A percentile compares a stretch with the other conserved stretches of the same genome.
These are phyloP conservation scores for Phialocephala subalpina DNA, from an alignment of 2,329 filamentous ascomycete species.

Conservation along the genomic window DNA sequence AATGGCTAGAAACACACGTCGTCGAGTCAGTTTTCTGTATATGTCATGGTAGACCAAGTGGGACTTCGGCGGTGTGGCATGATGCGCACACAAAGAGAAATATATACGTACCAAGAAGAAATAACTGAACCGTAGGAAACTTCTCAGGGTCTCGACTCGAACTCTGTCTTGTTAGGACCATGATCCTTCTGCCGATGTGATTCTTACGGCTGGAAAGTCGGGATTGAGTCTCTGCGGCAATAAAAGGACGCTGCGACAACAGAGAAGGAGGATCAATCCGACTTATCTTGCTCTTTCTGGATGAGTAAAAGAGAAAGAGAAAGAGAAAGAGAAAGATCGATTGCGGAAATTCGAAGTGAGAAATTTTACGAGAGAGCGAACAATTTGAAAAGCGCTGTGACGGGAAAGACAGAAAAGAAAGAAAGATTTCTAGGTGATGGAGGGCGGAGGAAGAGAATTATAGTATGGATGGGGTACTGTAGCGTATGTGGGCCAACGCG, in stretches of 20 bases:
- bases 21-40: slow-evolving; percentile 1
- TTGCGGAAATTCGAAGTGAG: background rate
- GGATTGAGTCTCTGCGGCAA: slow-evolving; percentile 25
- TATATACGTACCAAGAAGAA: slow-evolving; percentile 75
- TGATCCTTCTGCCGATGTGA: slow-evolving; percentile 32
- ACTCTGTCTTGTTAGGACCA: slow-evolving; percentile 40
- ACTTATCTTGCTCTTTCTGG: slow-evolving; percentile 13
- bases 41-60: background rate
- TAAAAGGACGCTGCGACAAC: background rate
- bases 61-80: background rate
- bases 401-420: background rate
- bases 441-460: slow-evolving; percentile 17
- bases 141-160: slow-evolving; percentile 68
- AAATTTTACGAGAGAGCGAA: background rate
- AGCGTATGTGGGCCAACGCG: slow-evolving; percentile 2
- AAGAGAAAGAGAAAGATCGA: slow-evolving; percentile 3
- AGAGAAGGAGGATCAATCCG: slow-evolving; percentile 9
- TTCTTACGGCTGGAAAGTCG: slow-evolving; percentile 36
- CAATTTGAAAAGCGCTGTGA: slow-evolving; percentile 1
- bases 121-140: slow-evolving; percentile 85
- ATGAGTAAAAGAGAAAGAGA: no score
- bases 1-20: slow-evolving; percentile 59
- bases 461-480: background rate
- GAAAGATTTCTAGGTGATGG: background rate
- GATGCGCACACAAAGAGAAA: background rate